These are phyloP conservation scores for Cyclocybe aegerita DNA, from an alignment of 768 basidiomycete genomes.

Conservation along the genomic window DNA sequence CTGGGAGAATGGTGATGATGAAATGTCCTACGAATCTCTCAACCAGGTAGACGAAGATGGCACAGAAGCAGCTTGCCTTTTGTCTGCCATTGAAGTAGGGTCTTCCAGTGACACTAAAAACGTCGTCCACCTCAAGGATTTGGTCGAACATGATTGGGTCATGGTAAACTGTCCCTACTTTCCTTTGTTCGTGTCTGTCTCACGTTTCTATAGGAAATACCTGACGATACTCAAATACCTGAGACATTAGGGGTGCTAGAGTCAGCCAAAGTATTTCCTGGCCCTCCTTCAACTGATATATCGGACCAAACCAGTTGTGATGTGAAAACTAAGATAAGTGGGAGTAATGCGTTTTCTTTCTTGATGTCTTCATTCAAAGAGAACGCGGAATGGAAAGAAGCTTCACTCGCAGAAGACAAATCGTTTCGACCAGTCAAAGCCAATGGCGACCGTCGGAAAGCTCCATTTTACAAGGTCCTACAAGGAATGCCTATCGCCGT, in stretches of 20 bases:
- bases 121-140: too few relatives aligned
- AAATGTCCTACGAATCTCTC: slow-evolving; percentile 17
- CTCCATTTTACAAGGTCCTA: slow-evolving; percentile 95
- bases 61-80: background rate
- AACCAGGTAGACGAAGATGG: slow-evolving; percentile 4
- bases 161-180: background rate
- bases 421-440: slow-evolving; percentile 44
- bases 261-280: background rate
- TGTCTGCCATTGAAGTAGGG: background rate
- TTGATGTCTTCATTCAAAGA: slow-evolving; percentile 89
- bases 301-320: slow-evolving; percentile 6
- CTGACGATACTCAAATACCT: too few relatives aligned
- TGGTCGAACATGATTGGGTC: too few relatives aligned
- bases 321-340: slow-evolving; percentile 13
- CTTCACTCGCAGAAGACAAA: slow-evolving; percentile 49
- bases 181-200: background rate
- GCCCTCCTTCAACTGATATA: background rate
- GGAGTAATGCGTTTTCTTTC: slow-evolving; percentile 63
- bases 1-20: slow-evolving; percentile 79
- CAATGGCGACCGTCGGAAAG: slow-evolving; percentile 60
- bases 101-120: too few relatives aligned
- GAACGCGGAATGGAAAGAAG: slow-evolving; percentile 84
- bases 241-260: background rate
- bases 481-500: slow-evolving; percentile 98
- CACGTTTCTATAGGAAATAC: background rate